Evolutionary conservation across 768 basidiomycete species (phyloP).

Genomic region (Pholiota microspora): DNA sequence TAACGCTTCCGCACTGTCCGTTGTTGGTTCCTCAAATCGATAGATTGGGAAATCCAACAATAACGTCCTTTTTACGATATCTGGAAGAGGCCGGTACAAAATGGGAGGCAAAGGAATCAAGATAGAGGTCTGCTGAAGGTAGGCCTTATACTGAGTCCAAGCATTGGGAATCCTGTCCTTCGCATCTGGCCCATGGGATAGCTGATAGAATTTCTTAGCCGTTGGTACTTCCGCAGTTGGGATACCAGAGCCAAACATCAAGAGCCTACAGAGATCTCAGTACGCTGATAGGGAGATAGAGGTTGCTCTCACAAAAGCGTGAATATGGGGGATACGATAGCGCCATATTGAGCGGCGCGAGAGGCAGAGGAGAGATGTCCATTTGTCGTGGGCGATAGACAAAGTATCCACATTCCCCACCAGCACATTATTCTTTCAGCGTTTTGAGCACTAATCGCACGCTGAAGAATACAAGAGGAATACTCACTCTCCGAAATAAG

Average conservation of each 20-base stretch:
- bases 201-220: slow-evolving; percentile 56
- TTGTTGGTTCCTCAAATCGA: slow-evolving; percentile 51
- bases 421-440: slow-evolving; percentile 51
- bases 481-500: slow-evolving; percentile 70
- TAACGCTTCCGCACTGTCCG: slow-evolving; percentile 43
- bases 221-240: slow-evolving; percentile 69
- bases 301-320: slow-evolving; percentile 50
- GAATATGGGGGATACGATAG: slow-evolving; percentile 62
- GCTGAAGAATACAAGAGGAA: not conserved
- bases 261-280: slow-evolving; percentile 31
- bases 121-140: slow-evolving; percentile 57
- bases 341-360: slow-evolving; percentile 54
- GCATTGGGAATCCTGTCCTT: slow-evolving; percentile 29
- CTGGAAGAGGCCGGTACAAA: slow-evolving; percentile 52
- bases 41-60: slow-evolving; percentile 65
- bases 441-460: not conserved
- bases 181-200: slow-evolving; percentile 41
- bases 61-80: slow-evolving; percentile 49
- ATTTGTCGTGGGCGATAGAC: slow-evolving; percentile 55
- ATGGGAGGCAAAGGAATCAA: slow-evolving; percentile 58
- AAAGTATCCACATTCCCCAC: slow-evolving; percentile 66
- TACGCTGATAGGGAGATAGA: not conserved
- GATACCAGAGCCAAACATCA: slow-evolving; percentile 69
- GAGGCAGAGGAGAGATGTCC: slow-evolving; percentile 39
- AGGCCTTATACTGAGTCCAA: slow-evolving; percentile 54